Conservation (phyloP, 257 asterid genomes). For the Rauvolfia tetraphylla region DNA sequence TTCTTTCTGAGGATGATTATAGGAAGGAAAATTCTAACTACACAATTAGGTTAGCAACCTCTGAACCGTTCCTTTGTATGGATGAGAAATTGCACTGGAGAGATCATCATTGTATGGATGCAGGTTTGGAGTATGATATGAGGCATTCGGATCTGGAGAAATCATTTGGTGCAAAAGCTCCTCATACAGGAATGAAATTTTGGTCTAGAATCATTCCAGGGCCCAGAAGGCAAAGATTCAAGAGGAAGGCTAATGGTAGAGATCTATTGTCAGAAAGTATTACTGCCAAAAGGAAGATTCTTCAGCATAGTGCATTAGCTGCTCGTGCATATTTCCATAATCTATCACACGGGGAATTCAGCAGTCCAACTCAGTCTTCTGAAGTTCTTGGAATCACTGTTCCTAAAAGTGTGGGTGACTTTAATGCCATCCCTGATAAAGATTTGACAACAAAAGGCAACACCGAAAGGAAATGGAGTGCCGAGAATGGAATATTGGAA, state of each 20-base stretch:
- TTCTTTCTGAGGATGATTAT: conserved; percentile 44
- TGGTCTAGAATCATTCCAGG: conserved; percentile 74
- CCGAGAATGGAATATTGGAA: conserved; percentile 33
- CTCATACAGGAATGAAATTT: conserved; percentile 43
- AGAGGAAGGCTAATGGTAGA: conserved; percentile 66
- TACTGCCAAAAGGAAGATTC: conserved; percentile 74
- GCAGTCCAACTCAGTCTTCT: conserved; percentile 34
- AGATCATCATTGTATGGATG: conserved; percentile 97
- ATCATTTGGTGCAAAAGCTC: conserved; percentile 74
- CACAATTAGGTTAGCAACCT: conserved; percentile 48
- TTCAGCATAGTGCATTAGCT: conserved; percentile 81
- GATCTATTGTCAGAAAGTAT: conserved; percentile 48
- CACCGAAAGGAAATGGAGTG: conserved; percentile 20
- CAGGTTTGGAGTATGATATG: conserved; percentile 88
- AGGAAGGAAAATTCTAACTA: conserved; percentile 44
- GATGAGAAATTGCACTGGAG: conserved; percentile 88
- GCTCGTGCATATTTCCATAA: conserved; percentile 57
- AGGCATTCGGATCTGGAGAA: conserved; percentile 97
- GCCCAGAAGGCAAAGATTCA: conserved; percentile 46
- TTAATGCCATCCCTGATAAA: conserved; percentile 25
- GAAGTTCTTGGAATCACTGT: conserved; percentile 28
- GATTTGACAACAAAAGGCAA: conserved; percentile 24
- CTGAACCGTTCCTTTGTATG: conserved; percentile 55
- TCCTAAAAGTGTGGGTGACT: conserved; percentile 23
- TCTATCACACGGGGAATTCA: conserved; percentile 33